Evolutionary conservation across 495 filamentous ascomycete genomes (phyloP), one percentile per base, ranked within the genome.

Genomic region (Penicillium coprophilum): DNA sequence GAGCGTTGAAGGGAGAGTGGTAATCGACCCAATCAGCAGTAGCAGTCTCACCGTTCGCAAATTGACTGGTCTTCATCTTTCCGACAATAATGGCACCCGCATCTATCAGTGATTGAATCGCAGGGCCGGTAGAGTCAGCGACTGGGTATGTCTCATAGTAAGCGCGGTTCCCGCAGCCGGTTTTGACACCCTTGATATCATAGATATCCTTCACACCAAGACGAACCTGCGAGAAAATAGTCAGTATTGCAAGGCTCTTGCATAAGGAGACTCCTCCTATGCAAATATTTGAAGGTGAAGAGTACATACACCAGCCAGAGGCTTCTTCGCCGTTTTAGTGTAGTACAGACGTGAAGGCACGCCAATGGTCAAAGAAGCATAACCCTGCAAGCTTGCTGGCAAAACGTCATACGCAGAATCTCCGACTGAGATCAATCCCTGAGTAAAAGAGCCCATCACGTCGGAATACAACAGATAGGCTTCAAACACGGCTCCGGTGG

Each of bases 11-110:
- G 5, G 74, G 73, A 10, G 61, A 67, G 56, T 69, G 71, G 47
- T 69, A 75, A 40, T 76, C 74, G 2, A 73, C 65, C 73, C 74
- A 71, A 57, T 69, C 71, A 38, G 62, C 73, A 19, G 65, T 72
- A 15, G 34, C 34, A 15, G 6, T 38, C 34, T n/a, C 34, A 7
- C 34, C 34, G 15, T 38, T 38, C 15, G 34, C 34, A 6, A 38
- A 38, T n/a, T 38, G 34, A 38, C 34, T 38, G 6, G 34, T 38
- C 15, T 38, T 38, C 34, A 38, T 38, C 34, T 38, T 38, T 38
- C 34, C 34, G 15, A 38, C 34, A 8, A 38, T 38, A 15, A 38
- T 17, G 34, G 34, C 34, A 2, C 34, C 34, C 15, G 34, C 34
- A 17, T 38, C 6, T n/a, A 38, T 17, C 6, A 38, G 34, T 2